These are phyloP conservation scores for Halenospora varia DNA, from an alignment of 495 filamentous ascomycete genomes.

Conservation along the genomic window DNA sequence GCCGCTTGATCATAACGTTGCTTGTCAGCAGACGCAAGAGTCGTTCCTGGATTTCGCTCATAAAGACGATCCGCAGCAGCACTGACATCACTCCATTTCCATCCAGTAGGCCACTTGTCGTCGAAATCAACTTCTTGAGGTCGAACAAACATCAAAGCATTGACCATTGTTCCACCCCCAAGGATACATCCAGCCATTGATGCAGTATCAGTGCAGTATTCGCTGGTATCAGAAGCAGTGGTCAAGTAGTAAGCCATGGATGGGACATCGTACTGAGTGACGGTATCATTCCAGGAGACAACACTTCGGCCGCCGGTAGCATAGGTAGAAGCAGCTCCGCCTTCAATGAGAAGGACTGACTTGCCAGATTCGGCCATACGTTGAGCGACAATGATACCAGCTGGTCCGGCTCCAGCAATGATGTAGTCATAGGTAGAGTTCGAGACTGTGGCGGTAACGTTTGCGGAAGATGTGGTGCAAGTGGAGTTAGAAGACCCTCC, in stretches of 20 bases:
- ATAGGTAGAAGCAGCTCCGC: slow-evolving; percentile 51
- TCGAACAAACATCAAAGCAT: slow-evolving; percentile 53
- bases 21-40: slow-evolving; percentile 60
- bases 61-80: slow-evolving; percentile 56
- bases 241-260: slow-evolving; percentile 43
- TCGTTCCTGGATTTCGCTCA: slow-evolving; percentile 63
- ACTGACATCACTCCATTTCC: slow-evolving; percentile 60
- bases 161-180: slow-evolving; percentile 69
- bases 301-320: slow-evolving; percentile 31
- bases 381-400: slow-evolving; percentile 59
- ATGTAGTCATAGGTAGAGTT: slow-evolving; percentile 58
- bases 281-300: slow-evolving; percentile 42
- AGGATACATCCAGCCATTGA: slow-evolving; percentile 75
- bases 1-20: slow-evolving; percentile 58
- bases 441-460: slow-evolving; percentile 21
- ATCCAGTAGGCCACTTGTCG: slow-evolving; percentile 66
- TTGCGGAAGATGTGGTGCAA: slow-evolving; percentile 38
- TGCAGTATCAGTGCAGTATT: slow-evolving; percentile 57
- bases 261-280: slow-evolving; percentile 69
- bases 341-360: slow-evolving; percentile 60
- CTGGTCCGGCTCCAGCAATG: slow-evolving; percentile 59
- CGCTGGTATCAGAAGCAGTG: slow-evolving; percentile 15
- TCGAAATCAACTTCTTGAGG: slow-evolving; percentile 53
- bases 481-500: slow-evolving; percentile 30
- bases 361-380: slow-evolving; percentile 58